phyloP scores from a whole-genome alignment of 2,329 filamentous ascomycete genomes.

The Colletotrichum plurivorum region DNA sequence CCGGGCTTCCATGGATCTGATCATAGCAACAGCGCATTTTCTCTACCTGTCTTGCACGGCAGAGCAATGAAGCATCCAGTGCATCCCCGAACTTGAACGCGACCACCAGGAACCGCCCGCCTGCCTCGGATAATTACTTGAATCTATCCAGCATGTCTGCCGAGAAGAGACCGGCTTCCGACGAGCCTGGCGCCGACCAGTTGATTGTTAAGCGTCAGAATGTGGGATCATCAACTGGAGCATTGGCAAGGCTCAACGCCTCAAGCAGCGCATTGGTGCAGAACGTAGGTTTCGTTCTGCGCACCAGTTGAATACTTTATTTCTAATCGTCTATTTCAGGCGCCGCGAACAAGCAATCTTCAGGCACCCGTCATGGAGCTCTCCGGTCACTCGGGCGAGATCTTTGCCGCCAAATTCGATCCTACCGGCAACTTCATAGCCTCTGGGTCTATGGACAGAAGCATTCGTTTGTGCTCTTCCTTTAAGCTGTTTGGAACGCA shows the following conservation, averaged over 20 bases:
- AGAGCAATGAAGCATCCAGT: neutral
- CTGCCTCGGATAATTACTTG: neutral
- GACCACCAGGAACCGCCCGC: neutral
- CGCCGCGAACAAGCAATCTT: constrained; percentile 83
- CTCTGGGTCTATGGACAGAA: constrained; percentile 95
- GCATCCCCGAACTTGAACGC: neutral
- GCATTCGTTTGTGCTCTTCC: constrained; percentile 74
- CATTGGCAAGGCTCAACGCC: constrained; percentile 66
- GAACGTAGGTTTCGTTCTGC: constrained; percentile 56
- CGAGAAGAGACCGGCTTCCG: constrained; percentile 92
- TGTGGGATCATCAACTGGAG: constrained; percentile 63
- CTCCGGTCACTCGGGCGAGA: constrained; percentile 84
- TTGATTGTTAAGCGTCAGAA: constrained; percentile 93
- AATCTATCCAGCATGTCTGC: constrained; percentile 76
- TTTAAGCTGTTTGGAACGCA: constrained; percentile 49
- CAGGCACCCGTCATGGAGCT: constrained; percentile 96
- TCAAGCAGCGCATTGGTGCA: constrained; percentile 64
- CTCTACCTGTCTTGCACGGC: neutral
- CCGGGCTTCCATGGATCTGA: too few species aligned
- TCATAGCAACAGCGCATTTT: neutral
- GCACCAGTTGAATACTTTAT: too few species aligned
- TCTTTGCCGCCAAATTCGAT: constrained; percentile 93
- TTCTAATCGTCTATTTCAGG: constrained; percentile 63
- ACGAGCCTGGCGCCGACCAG: constrained; percentile 84
- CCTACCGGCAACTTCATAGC: constrained; percentile 90